Evolutionary conservation across 2,329 filamentous ascomycete species (phyloP).

Genomic region (Ophiostoma australiae): DNA sequence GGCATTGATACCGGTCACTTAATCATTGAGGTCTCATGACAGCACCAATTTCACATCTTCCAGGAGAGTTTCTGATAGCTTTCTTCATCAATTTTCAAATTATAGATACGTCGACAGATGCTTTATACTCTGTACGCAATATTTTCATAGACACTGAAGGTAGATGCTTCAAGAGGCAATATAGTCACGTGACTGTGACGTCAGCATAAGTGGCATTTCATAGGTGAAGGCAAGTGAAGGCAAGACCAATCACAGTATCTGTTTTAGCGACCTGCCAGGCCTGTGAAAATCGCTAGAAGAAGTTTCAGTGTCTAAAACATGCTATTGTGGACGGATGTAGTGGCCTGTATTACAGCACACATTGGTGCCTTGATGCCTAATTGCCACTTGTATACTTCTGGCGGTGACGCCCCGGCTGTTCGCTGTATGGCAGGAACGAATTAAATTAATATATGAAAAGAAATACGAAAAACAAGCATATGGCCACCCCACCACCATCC

Average conservation of each 20-base stretch:
- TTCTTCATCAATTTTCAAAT: too few species aligned
- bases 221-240: too few species aligned
- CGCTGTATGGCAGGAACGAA: conserved; percentile 14
- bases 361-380: conserved; percentile 25
- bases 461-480: conserved; percentile 19
- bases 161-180: neutral
- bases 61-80: too few species aligned
- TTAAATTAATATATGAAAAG: neutral
- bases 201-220: neutral
- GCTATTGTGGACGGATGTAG: neutral
- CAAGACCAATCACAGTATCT: neutral
- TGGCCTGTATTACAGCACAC: neutral
- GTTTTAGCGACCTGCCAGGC: neutral
- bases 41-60: too few species aligned
- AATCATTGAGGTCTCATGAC: too few species aligned
- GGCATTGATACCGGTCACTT: too few species aligned
- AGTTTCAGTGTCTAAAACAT: neutral
- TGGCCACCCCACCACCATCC: conserved; percentile 22
- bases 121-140: neutral
- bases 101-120: neutral
- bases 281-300: neutral
- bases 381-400: conserved; percentile 17
- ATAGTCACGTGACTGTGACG: conserved; percentile 3
- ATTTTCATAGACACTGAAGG: neutral
- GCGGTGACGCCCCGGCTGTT: neutral